Conservation (phyloP, 2,329 filamentous ascomycete species). For the Elsinoe necatrix region DNA sequence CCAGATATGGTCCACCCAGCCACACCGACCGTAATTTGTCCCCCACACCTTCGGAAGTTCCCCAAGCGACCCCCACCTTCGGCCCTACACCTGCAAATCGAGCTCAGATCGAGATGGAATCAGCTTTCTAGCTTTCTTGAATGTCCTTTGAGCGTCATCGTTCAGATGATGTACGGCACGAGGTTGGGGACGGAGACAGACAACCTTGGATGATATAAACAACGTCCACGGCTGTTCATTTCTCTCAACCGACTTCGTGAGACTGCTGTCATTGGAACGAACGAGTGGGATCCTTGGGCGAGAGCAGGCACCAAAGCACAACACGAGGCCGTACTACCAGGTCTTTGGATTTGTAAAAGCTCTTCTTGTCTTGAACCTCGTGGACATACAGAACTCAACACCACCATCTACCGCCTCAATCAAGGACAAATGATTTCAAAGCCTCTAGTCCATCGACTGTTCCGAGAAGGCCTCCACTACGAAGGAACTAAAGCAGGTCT, state of each 20-base stretch:
- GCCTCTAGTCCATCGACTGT: neutral
- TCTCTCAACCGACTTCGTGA: neutral
- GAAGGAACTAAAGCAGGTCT: neutral
- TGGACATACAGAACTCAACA: neutral
- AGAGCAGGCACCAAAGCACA: neutral
- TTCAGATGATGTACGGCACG: constrained; percentile 6
- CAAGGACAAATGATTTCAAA: neutral
- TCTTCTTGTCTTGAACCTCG: neutral
- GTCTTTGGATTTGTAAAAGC: neutral
- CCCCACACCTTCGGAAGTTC: constrained; percentile 8
- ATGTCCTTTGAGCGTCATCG: neutral
- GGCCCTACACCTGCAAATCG: neutral
- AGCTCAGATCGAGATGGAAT: neutral
- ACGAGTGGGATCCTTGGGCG: neutral
- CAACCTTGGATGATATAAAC: constrained; percentile 13
- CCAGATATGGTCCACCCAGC: neutral
- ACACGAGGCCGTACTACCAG: neutral
- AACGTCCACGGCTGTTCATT: constrained; percentile 2
- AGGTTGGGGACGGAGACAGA: constrained; percentile 10
- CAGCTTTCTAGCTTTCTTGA: neutral
- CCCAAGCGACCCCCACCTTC: constrained; percentile 1
- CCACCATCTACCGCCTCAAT: neutral
- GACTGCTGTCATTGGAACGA: neutral
- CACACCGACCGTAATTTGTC: neutral
- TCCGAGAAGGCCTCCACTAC: neutral